These are phyloP conservation scores for Kwoniella mangroviensis DNA, from an alignment of 768 basidiomycete species.

Conservation along the genomic window DNA sequence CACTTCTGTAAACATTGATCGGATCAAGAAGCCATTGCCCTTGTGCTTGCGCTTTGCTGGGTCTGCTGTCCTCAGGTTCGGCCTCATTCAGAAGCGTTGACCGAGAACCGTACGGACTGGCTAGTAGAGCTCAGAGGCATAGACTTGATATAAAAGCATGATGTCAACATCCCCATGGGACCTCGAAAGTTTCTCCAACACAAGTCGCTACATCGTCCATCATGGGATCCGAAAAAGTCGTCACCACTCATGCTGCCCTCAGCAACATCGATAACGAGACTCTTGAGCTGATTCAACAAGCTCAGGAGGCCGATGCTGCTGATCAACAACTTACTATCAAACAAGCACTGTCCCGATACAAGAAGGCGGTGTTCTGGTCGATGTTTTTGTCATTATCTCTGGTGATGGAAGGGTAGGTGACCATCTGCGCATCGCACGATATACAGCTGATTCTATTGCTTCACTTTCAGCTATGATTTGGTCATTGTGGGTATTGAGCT, in stretches of 20 bases:
- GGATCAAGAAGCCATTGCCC: not conserved
- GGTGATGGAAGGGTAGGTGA: constrained; percentile 43
- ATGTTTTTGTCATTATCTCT: constrained; percentile 25
- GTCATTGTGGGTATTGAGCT: not conserved
- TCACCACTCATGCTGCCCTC: not conserved
- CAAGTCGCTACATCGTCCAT: not conserved
- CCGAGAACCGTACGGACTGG: too few species aligned
- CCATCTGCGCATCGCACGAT: not conserved
- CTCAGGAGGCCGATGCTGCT: constrained; percentile 18
- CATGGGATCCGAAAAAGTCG: constrained; percentile 1
- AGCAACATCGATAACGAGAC: constrained; percentile 2
- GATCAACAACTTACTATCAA: constrained; percentile 32
- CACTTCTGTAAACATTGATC: not conserved
- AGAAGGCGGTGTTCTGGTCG: constrained; percentile 35
- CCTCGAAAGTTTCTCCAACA: not conserved
- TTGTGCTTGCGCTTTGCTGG: not conserved
- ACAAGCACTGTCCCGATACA: constrained; percentile 53
- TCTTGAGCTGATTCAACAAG: constrained; percentile 13
- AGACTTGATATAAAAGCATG: not conserved
- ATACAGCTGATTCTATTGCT: constrained; percentile 4
- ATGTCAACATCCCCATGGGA: not conserved
- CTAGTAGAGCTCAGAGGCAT: not conserved
- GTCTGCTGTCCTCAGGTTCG: not conserved
- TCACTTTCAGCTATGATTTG: not conserved
- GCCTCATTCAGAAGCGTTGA: not conserved